A percentile compares a stretch with the other conserved stretches of the same genome.
These are phyloP conservation scores for Panicum miliaceum DNA, from an alignment of 176 grass and related monocot species.

Conservation along the genomic window DNA sequence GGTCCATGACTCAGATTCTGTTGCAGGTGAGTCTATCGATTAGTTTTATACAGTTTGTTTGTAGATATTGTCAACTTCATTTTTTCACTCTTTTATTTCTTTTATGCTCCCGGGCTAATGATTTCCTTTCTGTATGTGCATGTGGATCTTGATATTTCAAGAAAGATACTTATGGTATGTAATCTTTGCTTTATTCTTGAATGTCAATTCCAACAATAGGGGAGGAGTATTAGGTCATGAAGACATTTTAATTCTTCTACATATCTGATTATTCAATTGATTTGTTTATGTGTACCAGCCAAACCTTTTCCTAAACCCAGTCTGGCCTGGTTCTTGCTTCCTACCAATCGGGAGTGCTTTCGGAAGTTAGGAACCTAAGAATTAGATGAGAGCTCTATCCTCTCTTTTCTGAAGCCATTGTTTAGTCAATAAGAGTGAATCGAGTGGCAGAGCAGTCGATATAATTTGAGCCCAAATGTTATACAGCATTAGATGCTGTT, in stretches of 20 bases:
- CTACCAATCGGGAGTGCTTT: constrained; percentile 2
- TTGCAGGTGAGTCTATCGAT: constrained; percentile 69
- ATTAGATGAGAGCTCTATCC: constrained; percentile 16
- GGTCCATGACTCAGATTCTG: constrained; percentile 99
- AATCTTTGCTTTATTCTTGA: constrained; percentile 26
- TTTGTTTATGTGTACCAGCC: not conserved
- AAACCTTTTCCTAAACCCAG: constrained; percentile 21
- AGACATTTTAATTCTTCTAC: constrained; percentile 17
- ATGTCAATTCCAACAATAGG: constrained; percentile 1
- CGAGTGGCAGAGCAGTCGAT: constrained; percentile 7
- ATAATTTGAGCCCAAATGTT: constrained; percentile 23
- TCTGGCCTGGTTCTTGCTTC: not conserved
- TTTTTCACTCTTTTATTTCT: constrained; percentile 34
- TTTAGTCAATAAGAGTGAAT: constrained; percentile 16
- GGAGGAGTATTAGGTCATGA: not conserved
- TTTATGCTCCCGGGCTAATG: constrained; percentile 27
- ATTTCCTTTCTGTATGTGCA: constrained; percentile 51
- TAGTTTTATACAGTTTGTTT: not conserved
- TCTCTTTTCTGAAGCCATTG: not conserved
- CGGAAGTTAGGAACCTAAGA: constrained; percentile 12
- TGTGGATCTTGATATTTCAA: constrained; percentile 62
- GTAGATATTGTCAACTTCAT: constrained; percentile 10
- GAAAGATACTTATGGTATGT: constrained; percentile 68
- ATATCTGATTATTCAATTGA: constrained; percentile 22
- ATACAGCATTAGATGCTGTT: constrained; percentile 15